Evolutionary conservation across 352 stramenopile species (phyloP).

Genomic region (Globisporangium lucens): DNA sequence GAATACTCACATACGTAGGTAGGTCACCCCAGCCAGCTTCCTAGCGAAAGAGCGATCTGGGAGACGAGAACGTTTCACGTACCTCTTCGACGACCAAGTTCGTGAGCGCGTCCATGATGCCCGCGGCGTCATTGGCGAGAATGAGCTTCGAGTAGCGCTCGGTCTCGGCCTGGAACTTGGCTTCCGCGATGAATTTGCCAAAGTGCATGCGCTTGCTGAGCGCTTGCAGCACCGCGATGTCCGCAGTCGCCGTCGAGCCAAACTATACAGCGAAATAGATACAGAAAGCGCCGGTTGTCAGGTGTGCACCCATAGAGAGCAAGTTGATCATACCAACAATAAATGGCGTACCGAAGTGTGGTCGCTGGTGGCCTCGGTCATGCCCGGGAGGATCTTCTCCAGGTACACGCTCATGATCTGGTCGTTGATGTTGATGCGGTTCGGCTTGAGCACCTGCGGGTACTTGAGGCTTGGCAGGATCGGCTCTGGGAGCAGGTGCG

Average conservation of each 20-base stretch:
- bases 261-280: constrained; percentile 32
- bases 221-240: constrained; percentile 94
- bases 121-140: constrained; percentile 88
- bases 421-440: constrained; percentile 97
- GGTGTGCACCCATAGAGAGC: background rate
- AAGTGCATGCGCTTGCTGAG: constrained; percentile 97
- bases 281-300: background rate
- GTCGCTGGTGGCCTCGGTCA: constrained; percentile 89
- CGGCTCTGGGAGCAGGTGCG: constrained; percentile 85
- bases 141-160: constrained; percentile 93
- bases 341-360: constrained; percentile 50
- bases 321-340: background rate
- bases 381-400: constrained; percentile 92
- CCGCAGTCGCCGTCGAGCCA: constrained; percentile 78
- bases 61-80: constrained; percentile 21
- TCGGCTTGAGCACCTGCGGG: constrained; percentile 91
- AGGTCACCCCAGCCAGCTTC: background rate
- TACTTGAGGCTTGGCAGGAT: constrained; percentile 93
- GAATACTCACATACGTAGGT: background rate
- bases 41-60: background rate
- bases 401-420: constrained; percentile 97
- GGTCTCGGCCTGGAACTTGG: constrained; percentile 94
- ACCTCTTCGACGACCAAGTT: constrained; percentile 92
- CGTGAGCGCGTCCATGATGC: constrained; percentile 96
- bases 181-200: constrained; percentile 98